A percentile compares a stretch with the other conserved stretches of the same genome.
phyloP scores from a whole-genome alignment of 1,139 yeast species.

The Kurtzmaniella quercitrusa region DNA sequence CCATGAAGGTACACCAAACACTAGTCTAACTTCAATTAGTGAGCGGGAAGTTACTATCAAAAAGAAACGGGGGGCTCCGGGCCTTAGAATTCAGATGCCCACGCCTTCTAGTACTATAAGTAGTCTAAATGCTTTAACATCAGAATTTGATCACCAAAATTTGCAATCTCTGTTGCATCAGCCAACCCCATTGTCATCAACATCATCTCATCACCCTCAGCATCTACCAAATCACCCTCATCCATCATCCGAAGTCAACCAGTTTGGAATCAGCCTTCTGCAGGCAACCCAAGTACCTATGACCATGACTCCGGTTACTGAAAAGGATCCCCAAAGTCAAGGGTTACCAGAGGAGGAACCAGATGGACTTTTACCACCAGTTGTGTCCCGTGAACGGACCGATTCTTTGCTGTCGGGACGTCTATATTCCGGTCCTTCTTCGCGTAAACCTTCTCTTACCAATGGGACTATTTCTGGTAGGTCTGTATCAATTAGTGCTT shows the following conservation, averaged over 20 bases:
- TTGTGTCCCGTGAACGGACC: constrained; percentile 4
- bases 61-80: constrained; percentile 29
- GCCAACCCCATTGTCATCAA: constrained; percentile 6
- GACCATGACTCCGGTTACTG: constrained; percentile 78
- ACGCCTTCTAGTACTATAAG: constrained; percentile 35
- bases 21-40: neutral
- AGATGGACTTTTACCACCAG: neutral
- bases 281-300: constrained; percentile 48
- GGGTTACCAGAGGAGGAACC: neutral
- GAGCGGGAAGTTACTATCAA: constrained; percentile 7
- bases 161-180: constrained; percentile 10
- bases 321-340: constrained; percentile 29
- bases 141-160: constrained; percentile 14
- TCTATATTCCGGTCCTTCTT: constrained; percentile 4
- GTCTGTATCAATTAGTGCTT: constrained; percentile 12
- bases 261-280: constrained; percentile 60
- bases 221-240: constrained; percentile 12
- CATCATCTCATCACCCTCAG: constrained; percentile 2
- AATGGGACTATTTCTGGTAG: constrained; percentile 5
- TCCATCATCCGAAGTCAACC: constrained; percentile 44
- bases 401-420: constrained; percentile 2
- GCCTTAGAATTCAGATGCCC: constrained; percentile 48
- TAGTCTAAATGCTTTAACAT: constrained; percentile 34
- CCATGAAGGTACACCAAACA: constrained; percentile 7
- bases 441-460: neutral